Percentiles rank a stretch among this genome's conserved stretches.
Conservation (phyloP, 169 alveolate genomes). For the Babesia divergens region DNA sequence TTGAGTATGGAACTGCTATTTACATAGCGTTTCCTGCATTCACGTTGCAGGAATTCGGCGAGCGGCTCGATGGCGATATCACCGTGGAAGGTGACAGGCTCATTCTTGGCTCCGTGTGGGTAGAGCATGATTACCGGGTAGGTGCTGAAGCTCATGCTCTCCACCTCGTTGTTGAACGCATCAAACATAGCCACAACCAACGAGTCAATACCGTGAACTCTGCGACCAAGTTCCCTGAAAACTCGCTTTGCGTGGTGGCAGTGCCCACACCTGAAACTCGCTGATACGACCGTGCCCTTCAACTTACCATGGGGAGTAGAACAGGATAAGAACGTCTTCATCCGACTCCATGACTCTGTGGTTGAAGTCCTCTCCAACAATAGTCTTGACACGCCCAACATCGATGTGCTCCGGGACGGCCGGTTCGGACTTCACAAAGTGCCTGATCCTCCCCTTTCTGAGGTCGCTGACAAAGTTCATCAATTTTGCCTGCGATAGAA, state of each 20-base stretch:
- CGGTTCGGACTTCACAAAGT: constrained; percentile 46
- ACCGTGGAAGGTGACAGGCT: constrained; percentile 36
- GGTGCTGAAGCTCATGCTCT: constrained; percentile 6
- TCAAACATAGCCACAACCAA: constrained; percentile 53
- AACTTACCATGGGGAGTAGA: constrained; percentile 54
- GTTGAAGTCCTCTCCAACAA: constrained; percentile 65
- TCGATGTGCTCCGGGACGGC: constrained; percentile 52
- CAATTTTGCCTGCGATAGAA: constrained; percentile 1
- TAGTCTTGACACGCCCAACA: constrained; percentile 50
- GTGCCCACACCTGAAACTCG: constrained; percentile 58
- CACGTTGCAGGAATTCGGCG: constrained; percentile 30
- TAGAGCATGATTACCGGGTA: constrained; percentile 46
- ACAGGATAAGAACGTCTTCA: constrained; percentile 33
- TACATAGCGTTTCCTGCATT: constrained; percentile 21
- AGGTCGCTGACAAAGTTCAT: constrained; percentile 42
- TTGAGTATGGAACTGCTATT: constrained; percentile 10
- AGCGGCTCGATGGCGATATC: constrained; percentile 20
- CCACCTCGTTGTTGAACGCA: constrained; percentile 65
- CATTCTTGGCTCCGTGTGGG: constrained; percentile 48
- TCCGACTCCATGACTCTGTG: constrained; percentile 53
- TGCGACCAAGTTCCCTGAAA: constrained; percentile 54
- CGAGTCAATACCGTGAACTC: constrained; percentile 14
- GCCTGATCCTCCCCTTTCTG: constrained; percentile 29
- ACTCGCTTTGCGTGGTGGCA: constrained; percentile 59
- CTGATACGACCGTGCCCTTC: background rate